Evolutionary conservation across 2,329 filamentous ascomycete genomes (phyloP).

Genomic region (Nectriaceae sp.): DNA sequence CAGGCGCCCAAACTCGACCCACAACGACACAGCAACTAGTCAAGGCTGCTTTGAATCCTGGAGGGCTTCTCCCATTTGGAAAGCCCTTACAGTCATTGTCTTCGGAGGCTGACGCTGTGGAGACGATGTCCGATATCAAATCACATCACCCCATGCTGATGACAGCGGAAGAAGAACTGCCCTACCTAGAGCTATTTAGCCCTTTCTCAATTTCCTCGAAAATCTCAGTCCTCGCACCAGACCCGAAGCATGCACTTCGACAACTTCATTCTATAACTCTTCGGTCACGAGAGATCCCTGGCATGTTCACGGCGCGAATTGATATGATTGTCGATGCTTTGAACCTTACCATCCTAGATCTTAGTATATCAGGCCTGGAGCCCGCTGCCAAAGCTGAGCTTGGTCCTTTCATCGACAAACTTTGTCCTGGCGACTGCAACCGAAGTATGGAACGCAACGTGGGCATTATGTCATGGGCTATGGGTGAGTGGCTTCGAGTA

Average conservation of each 20-base stretch:
- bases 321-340: conserved; percentile 60
- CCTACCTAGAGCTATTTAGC: conserved; percentile 72
- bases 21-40: conserved; percentile 44
- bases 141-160: conserved; percentile 69
- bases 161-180: conserved; percentile 63
- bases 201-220: conserved; percentile 63
- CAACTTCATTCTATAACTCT: conserved; percentile 61
- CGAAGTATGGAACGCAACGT: conserved; percentile 58
- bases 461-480: conserved; percentile 64
- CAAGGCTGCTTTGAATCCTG: conserved; percentile 52
- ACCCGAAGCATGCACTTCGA: conserved; percentile 37
- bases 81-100: conserved; percentile 33
- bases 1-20: conserved; percentile 30
- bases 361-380: conserved; percentile 58
- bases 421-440: conserved; percentile 40
- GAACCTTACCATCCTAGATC: conserved; percentile 50
- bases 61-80: conserved; percentile 54
- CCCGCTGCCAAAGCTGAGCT: conserved; percentile 61
- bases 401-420: conserved; percentile 49
- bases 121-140: conserved; percentile 43
- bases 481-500: conserved; percentile 67
- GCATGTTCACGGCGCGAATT: conserved; percentile 59
- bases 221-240: conserved; percentile 46
- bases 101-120: conserved; percentile 23
- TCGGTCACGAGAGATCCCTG: conserved; percentile 40